Conservation (phyloP, 2,329 filamentous ascomycete genomes). For the Metarhizium sp. region DNA sequence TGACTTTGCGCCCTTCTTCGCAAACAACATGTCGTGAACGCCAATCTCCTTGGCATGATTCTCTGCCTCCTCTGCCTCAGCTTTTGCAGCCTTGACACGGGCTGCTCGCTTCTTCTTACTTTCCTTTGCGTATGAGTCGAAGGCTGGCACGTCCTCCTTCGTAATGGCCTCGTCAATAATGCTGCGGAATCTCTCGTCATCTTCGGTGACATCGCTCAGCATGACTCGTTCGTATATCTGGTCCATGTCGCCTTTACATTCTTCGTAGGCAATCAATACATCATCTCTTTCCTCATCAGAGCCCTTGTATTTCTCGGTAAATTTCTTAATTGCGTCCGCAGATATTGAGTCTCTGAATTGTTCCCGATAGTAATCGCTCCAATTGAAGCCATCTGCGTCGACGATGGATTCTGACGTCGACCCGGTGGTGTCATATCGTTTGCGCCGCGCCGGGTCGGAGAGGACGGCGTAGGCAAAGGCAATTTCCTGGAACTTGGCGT, state of each 20-base stretch:
- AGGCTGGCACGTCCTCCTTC: conserved; percentile 55
- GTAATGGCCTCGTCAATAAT: conserved; percentile 78
- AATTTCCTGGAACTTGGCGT: conserved; percentile 77
- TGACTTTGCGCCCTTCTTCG: conserved; percentile 36
- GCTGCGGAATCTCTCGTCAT: conserved; percentile 73
- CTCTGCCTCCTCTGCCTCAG: conserved; percentile 64
- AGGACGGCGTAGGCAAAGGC: conserved; percentile 93
- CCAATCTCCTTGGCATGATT: conserved; percentile 67
- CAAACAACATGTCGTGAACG: conserved; percentile 61
- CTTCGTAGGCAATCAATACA: conserved; percentile 65
- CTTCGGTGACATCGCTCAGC: conserved; percentile 72
- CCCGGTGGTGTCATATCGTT: conserved; percentile 82
- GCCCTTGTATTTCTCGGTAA: conserved; percentile 71
- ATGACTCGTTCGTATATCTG: conserved; percentile 74
- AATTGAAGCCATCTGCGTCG: conserved; percentile 75
- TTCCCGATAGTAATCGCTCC: conserved; percentile 79
- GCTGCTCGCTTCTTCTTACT: conserved; percentile 52
- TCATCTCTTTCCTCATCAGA: conserved; percentile 79
- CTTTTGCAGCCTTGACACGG: conserved; percentile 51
- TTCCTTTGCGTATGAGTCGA: conserved; percentile 64
- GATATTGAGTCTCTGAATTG: conserved; percentile 75
- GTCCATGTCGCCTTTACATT: conserved; percentile 66
- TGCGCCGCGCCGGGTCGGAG: conserved; percentile 69
- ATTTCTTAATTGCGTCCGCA: conserved; percentile 62
- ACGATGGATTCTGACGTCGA: conserved; percentile 77